Percentiles rank a stretch among this genome's conserved stretches.
These are phyloP conservation scores for Termitomyces sp. DNA, from an alignment of 768 basidiomycete species.

Conservation along the genomic window DNA sequence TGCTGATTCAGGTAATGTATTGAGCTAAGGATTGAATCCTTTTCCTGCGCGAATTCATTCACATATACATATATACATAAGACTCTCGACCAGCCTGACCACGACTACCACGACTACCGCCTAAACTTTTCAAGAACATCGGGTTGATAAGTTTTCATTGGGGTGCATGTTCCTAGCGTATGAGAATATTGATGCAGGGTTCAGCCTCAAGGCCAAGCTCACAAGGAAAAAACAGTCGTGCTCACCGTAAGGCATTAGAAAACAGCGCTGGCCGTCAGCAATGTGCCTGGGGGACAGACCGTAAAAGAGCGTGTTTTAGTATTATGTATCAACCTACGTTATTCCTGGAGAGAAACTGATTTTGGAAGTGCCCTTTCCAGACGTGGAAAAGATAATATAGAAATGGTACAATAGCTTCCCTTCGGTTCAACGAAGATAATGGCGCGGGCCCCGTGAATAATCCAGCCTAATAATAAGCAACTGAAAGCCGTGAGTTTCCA, in stretches of 20 bases:
- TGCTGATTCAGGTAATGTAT: neutral
- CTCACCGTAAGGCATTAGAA: neutral
- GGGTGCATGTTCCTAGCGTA: neutral
- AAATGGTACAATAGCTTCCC: neutral
- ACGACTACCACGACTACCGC: neutral
- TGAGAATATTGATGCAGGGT: neutral
- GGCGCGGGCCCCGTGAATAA: neutral
- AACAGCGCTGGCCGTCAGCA: neutral
- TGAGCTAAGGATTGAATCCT: neutral
- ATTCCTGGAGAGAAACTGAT: too few species aligned
- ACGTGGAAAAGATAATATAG: neutral
- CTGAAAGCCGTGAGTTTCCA: neutral
- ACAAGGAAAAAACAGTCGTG: neutral
- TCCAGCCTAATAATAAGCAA: neutral
- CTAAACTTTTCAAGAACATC: neutral
- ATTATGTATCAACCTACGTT: too few species aligned
- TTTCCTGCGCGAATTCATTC: neutral
- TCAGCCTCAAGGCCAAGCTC: neutral
- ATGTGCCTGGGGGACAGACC: neutral
- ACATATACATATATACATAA: neutral
- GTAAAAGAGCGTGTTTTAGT: neutral
- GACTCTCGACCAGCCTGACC: neutral
- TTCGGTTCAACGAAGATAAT: neutral
- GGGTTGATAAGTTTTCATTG: too few species aligned
- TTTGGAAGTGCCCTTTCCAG: neutral